A percentile compares a stretch with the other conserved stretches of the same genome.
These are phyloP conservation scores for Amphirosellinia nigrospora DNA, from an alignment of 495 filamentous ascomycete species.

Conservation along the genomic window DNA sequence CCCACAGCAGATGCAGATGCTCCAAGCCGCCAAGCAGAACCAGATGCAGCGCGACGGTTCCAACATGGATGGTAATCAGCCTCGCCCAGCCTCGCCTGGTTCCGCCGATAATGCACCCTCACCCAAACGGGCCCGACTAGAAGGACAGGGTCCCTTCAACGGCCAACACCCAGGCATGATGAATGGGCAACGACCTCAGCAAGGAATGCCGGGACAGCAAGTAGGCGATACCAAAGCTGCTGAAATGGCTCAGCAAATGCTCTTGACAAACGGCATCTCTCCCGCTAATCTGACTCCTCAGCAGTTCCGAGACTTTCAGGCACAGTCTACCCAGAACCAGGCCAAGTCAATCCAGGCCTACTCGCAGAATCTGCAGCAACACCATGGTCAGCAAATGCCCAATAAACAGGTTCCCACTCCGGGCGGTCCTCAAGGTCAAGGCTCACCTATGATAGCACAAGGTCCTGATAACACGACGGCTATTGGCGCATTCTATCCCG, in stretches of 20 bases:
- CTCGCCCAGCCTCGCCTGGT: constrained; percentile 80
- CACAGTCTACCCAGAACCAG: constrained; percentile 65
- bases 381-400: constrained; percentile 79
- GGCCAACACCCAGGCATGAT: constrained; percentile 72
- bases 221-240: constrained; percentile 61
- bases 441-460: constrained; percentile 78
- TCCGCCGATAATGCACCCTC: constrained; percentile 88
- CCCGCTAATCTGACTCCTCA: constrained; percentile 73
- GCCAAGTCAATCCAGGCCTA: constrained; percentile 86
- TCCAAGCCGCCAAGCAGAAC: constrained; percentile 65
- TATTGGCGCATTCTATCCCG: constrained; percentile 70
- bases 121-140: constrained; percentile 90
- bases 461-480: constrained; percentile 69
- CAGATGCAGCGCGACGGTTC: constrained; percentile 87
- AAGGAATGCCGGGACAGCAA: constrained; percentile 75
- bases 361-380: constrained; percentile 79
- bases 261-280: constrained; percentile 79
- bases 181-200: constrained; percentile 76
- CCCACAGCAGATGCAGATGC: constrained; percentile 72
- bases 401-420: constrained; percentile 65
- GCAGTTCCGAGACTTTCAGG: constrained; percentile 76
- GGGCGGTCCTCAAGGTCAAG: constrained; percentile 64
- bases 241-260: constrained; percentile 57
- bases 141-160: constrained; percentile 69
- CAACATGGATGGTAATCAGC: constrained; percentile 83